Evolutionary conservation across 768 basidiomycete species (phyloP).

Genomic region (Trametes coccinea): DNA sequence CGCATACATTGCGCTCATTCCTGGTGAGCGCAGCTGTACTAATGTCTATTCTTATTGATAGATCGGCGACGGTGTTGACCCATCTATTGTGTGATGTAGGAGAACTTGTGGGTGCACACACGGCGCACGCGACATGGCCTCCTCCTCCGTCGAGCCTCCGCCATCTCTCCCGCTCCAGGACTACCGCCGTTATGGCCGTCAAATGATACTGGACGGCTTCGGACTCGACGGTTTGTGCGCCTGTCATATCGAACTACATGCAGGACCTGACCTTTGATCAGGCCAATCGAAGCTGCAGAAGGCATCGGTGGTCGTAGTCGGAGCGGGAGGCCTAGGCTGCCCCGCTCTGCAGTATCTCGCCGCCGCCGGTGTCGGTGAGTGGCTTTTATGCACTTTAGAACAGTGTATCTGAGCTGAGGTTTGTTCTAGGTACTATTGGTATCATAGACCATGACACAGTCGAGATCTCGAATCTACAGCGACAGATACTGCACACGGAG

Average conservation of each 20-base stretch:
- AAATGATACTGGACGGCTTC: slow-evolving; percentile 92
- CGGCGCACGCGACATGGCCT: not conserved
- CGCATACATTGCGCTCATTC: too few relatives aligned
- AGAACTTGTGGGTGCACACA: not conserved
- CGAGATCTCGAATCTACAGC: slow-evolving; percentile 85
- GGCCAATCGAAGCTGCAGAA: slow-evolving; percentile 81
- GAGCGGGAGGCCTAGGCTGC: slow-evolving; percentile 95
- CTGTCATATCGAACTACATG: not conserved
- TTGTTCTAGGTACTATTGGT: slow-evolving; percentile 66
- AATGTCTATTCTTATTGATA: too few relatives aligned
- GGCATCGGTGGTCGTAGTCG: slow-evolving; percentile 82
- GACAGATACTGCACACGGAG: slow-evolving; percentile 88
- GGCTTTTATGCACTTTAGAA: not conserved
- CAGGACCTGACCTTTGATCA: slow-evolving; percentile 30
- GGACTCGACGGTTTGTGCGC: slow-evolving; percentile 69
- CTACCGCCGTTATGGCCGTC: slow-evolving; percentile 90
- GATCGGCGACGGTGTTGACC: too few relatives aligned
- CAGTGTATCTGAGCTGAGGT: not conserved
- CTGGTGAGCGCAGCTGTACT: too few relatives aligned
- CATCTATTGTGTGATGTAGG: too few relatives aligned
- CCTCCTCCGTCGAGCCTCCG: slow-evolving; percentile 2
- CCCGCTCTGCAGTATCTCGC: slow-evolving; percentile 93
- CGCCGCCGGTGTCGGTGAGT: slow-evolving; percentile 86
- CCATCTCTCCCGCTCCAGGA: slow-evolving; percentile 49
- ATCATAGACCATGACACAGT: slow-evolving; percentile 90